These are phyloP conservation scores for Candolleomyces eurysporus DNA, from an alignment of 768 basidiomycete genomes.

Conservation along the genomic window DNA sequence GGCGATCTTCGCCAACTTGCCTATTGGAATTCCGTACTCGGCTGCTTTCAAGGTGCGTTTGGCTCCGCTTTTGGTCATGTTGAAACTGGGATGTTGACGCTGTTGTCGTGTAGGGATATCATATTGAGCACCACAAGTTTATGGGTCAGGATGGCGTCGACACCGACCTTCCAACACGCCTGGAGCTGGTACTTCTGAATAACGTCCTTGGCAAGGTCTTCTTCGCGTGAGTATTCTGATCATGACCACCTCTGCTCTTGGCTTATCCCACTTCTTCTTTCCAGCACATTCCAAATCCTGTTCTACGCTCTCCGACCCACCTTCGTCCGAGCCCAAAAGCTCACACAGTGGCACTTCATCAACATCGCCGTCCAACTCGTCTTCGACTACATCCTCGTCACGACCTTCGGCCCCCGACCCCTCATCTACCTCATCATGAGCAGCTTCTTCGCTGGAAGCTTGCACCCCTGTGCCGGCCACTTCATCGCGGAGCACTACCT, in stretches of 20 bases:
- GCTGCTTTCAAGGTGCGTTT: conserved; percentile 85
- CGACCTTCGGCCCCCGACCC: conserved; percentile 39
- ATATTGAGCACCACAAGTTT: conserved; percentile 95
- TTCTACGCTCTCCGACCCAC: conserved; percentile 97
- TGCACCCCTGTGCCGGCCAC: conserved; percentile 95
- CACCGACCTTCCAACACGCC: conserved; percentile 85
- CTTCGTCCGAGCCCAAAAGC: conserved; percentile 80
- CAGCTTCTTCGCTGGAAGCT: conserved; percentile 94
- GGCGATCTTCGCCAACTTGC: conserved; percentile 89
- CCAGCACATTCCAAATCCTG: conserved; percentile 93
- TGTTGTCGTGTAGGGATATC: conserved; percentile 61
- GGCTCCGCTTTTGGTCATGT: not conserved
- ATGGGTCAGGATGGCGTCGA: conserved; percentile 95
- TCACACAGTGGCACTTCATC: conserved; percentile 81
- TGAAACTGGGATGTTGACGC: not conserved
- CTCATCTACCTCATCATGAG: conserved; percentile 82
- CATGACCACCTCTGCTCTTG: conserved; percentile 20
- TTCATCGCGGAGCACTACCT: conserved; percentile 98
- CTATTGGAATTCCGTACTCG: conserved; percentile 93
- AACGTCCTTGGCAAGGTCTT: conserved; percentile 98
- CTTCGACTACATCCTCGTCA: conserved; percentile 70
- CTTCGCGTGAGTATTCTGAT: conserved; percentile 70
- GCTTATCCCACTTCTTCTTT: not conserved
- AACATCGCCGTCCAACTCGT: conserved; percentile 69
- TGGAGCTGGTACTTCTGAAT: conserved; percentile 85